Evolutionary conservation across 2,329 filamentous ascomycete species (phyloP), one percentile per base, ranked within the genome.

Genomic region (Talaromyces funiculosus): DNA sequence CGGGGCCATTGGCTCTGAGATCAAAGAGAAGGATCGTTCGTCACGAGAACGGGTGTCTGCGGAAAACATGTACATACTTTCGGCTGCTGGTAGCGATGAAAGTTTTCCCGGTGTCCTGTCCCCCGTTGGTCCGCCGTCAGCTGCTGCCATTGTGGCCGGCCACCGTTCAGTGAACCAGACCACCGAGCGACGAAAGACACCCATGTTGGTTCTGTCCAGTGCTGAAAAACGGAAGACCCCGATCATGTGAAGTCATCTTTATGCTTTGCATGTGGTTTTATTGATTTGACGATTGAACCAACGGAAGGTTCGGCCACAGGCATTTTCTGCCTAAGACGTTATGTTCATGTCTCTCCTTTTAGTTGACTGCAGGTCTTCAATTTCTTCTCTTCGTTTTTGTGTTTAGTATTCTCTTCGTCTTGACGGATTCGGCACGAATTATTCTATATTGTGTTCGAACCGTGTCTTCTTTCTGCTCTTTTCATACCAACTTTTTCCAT

Each of bases 211-310:
- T 66, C 83, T 97, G 66, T 92, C 90, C 66, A 92, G 87, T 73
- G 89, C 87, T 64, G 92, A 96, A 81, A 96, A 96, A 85, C 89
- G 92, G 75, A 95, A 91, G 82, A 88, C 84, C 76, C 80, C 83
- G 62, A 75, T 84, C 71, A 83, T 82, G 47, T 62, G 40, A 61
- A 37, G 29, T 12, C 2, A 20, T 12, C 38, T 29, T 1, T 37
- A 38, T 47, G 37, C 22, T 29, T 53, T 29, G 18, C 38, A 14
- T 61, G 24, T 31, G 16, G 16, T 60, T 38, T 33, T n/a, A 18
- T 49, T 24, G 24, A 54, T 31, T 31, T 57, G 31, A 49, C 9
- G 55, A 53, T 42, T 26, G 57, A 60, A 40, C 47, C 31, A n/a
- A 47, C 49, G 42, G 47, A 58, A 55, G 38, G 47, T 58, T 61